Percentiles rank a stretch among this genome's conserved stretches.
Evolutionary conservation across 1,284 basidiomycete genomes (phyloP).

Genomic region (Neotropicomus parvogracilis): DNA sequence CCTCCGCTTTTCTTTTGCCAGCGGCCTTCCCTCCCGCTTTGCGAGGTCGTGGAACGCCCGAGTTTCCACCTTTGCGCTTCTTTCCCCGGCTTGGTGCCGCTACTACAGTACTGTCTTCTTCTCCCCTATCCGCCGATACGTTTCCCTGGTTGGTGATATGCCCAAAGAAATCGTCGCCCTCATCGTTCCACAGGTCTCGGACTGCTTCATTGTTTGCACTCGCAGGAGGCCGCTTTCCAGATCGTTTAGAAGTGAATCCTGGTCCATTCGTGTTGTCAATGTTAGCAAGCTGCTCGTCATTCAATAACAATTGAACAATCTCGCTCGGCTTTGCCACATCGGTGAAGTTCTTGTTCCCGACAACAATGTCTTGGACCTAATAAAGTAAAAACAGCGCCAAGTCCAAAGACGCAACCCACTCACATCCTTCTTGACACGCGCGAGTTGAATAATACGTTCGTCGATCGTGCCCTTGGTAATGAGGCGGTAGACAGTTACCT

Average conservation of each 20-base stretch:
- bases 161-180: conserved; percentile 80
- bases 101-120: conserved; percentile 27
- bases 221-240: conserved; percentile 35
- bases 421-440: conserved; percentile 94
- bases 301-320: conserved; percentile 92
- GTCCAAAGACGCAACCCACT: conserved; percentile 28
- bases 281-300: conserved; percentile 84
- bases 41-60: conserved; percentile 23
- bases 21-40: conserved; percentile 33
- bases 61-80: conserved; percentile 32
- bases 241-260: conserved; percentile 39
- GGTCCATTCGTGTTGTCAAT: conserved; percentile 45
- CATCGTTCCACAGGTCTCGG: conserved; percentile 76
- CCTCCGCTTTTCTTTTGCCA: conserved; percentile 32
- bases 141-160: conserved; percentile 35
- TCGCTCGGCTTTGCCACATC: conserved; percentile 95
- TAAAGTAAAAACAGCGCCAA: neutral
- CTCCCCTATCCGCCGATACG: conserved; percentile 34
- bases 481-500: conserved; percentile 97
- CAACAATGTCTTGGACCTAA: conserved; percentile 98
- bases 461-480: conserved; percentile 98
- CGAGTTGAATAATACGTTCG: conserved; percentile 94
- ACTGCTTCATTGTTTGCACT: conserved; percentile 40
- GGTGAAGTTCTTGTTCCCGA: conserved; percentile 92
- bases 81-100: conserved; percentile 32